Percentiles rank a stretch among this genome's conserved stretches.
Conservation (phyloP, 1,284 basidiomycete species). For the Singerocomus rubriflavus region DNA sequence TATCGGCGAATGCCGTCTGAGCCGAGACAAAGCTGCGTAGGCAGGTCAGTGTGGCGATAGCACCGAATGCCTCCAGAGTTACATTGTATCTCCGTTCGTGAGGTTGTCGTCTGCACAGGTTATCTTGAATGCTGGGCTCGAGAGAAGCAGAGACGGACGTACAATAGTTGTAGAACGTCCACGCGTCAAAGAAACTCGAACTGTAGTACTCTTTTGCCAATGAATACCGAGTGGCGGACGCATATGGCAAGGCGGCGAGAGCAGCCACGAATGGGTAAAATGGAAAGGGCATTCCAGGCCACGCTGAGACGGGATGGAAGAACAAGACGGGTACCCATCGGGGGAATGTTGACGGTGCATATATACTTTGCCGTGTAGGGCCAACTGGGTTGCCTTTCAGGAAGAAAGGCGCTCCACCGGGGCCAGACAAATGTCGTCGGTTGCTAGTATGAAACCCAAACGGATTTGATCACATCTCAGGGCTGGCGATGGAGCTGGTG, state of each 20-base stretch:
- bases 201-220: conserved; percentile 49
- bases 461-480: no score
- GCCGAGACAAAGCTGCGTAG: conserved; percentile 52
- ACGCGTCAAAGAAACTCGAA: conserved; percentile 51
- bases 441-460: no score
- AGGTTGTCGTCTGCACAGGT: conserved; percentile 55
- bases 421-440: no score
- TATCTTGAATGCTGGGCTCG: not conserved
- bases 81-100: conserved; percentile 68
- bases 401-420: not conserved
- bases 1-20: conserved; percentile 43
- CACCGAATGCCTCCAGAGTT: conserved; percentile 10
- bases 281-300: conserved; percentile 9
- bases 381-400: not conserved
- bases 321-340: not conserved
- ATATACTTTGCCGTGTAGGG: conserved; percentile 9
- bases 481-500: no score
- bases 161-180: conserved; percentile 55
- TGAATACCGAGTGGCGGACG: conserved; percentile 37
- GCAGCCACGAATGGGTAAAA: conserved; percentile 7
- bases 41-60: not conserved
- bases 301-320: not conserved
- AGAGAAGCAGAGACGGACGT: conserved; percentile 17
- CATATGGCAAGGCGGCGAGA: conserved; percentile 9
- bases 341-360: not conserved